phyloP scores from a whole-genome alignment of 768 basidiomycete species.

The Phlebiopsis gigantea region DNA sequence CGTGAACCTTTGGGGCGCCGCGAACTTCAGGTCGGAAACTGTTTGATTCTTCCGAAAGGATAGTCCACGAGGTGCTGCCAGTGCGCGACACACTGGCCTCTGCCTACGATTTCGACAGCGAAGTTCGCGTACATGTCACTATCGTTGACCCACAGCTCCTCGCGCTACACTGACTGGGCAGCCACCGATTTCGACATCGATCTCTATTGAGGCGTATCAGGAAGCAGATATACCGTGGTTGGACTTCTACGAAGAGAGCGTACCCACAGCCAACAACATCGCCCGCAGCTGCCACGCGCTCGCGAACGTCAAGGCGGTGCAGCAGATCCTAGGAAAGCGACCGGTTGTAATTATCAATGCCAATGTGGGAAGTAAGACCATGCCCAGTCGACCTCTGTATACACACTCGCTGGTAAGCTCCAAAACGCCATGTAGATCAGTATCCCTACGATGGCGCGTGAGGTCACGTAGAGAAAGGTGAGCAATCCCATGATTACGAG shows the following conservation, averaged over 20 bases:
- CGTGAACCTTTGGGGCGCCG: no score
- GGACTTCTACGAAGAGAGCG: no score
- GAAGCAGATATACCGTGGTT: no score
- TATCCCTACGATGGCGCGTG: neutral
- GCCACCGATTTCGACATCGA: neutral
- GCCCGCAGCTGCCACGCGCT: no score
- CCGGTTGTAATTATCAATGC: neutral
- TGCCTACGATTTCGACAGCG: constrained; percentile 15
- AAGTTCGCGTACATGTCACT: constrained; percentile 12
- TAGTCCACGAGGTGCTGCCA: no score
- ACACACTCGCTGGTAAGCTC: neutral
- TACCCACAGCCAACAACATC: no score
- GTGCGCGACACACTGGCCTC: constrained; percentile 14
- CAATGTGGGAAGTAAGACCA: neutral
- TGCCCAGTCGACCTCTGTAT: neutral
- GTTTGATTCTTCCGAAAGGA: no score
- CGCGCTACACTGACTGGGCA: neutral
- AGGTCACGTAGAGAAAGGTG: neutral
- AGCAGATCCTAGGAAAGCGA: no score
- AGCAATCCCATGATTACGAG: neutral
- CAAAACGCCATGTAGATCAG: neutral
- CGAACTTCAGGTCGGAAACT: no score
- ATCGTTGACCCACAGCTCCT: constrained; percentile 10
- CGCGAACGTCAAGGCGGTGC: no score
- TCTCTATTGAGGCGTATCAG: neutral